Evolutionary conservation across 2,329 filamentous ascomycete species (phyloP).

Genomic region (Thermomyces lanuginosus): DNA sequence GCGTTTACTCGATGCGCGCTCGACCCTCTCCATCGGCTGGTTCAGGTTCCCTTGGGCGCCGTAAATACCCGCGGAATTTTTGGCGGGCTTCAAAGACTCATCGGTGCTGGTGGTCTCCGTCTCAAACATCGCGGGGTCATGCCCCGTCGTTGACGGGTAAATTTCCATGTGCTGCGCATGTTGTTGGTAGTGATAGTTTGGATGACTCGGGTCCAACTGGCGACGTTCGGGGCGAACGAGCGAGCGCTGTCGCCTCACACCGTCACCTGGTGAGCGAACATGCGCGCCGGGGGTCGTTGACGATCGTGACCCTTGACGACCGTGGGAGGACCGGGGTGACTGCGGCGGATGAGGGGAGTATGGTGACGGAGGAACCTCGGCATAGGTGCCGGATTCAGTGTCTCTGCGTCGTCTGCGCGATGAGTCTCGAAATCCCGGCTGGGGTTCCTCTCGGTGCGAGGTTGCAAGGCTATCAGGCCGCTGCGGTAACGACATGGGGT

Average conservation of each 20-base stretch:
- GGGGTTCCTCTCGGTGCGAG: conserved; percentile 38
- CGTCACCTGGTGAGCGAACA: background rate
- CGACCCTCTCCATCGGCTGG: conserved; percentile 24
- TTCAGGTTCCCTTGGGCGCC: conserved; percentile 20
- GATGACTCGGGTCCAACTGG: conserved; percentile 69
- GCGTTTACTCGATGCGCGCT: conserved; percentile 19
- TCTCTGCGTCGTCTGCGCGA: conserved; percentile 54
- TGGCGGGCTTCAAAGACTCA: conserved; percentile 35
- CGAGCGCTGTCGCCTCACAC: conserved; percentile 55
- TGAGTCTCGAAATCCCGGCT: conserved; percentile 50
- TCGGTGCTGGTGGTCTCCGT: conserved; percentile 45
- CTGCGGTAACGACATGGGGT: conserved; percentile 38
- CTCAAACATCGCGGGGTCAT: conserved; percentile 56
- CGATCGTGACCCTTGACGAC: too few species aligned
- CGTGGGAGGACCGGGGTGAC: conserved; percentile 14
- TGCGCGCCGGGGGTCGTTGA: too few species aligned
- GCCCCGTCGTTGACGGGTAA: conserved; percentile 77
- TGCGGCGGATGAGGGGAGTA: conserved; percentile 24
- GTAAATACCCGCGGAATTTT: conserved; percentile 22
- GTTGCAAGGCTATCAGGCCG: conserved; percentile 49
- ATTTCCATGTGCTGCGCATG: conserved; percentile 88
- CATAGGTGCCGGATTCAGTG: conserved; percentile 46
- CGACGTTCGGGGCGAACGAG: conserved; percentile 78
- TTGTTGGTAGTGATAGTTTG: conserved; percentile 89
- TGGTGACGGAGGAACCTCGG: conserved; percentile 18